A percentile compares a stretch with the other conserved stretches of the same genome.
Conservation (phyloP, 495 filamentous ascomycete genomes). For the Aspergillus sclerotioniger region DNA sequence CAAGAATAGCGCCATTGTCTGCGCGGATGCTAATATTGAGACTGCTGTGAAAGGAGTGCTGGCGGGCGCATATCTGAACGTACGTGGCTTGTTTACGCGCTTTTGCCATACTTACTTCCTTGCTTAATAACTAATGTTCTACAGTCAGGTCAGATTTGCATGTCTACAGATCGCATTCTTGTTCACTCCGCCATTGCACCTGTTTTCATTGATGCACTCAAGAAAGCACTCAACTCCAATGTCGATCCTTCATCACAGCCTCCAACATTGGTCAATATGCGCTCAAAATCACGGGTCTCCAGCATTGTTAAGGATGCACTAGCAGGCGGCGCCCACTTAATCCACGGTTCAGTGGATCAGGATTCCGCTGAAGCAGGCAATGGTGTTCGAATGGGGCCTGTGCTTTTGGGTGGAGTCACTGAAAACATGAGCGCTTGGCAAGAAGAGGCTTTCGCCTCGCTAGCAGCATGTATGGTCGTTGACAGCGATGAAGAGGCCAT, state of each 20-base stretch:
- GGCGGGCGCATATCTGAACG: constrained; percentile 49
- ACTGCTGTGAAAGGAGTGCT: constrained; percentile 50
- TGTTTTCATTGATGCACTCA: constrained; percentile 51
- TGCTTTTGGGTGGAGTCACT: constrained; percentile 64
- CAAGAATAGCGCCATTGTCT: constrained; percentile 59
- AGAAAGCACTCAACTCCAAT: constrained; percentile 45
- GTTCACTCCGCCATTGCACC: constrained; percentile 66
- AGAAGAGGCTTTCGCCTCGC: constrained; percentile 77
- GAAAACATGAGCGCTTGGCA: constrained; percentile 76
- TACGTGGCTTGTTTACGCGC: constrained; percentile 26
- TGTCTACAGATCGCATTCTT: constrained; percentile 84
- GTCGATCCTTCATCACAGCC: constrained; percentile 44
- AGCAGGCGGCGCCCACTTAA: constrained; percentile 60
- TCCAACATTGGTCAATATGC: constrained; percentile 59
- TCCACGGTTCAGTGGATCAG: constrained; percentile 49
- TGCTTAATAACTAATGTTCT: not conserved
- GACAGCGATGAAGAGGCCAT: constrained; percentile 48
- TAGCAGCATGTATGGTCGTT: constrained; percentile 51
- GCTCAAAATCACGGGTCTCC: constrained; percentile 62
- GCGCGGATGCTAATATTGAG: constrained; percentile 54
- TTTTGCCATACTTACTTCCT: not conserved
- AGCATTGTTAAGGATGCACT: constrained; percentile 61
- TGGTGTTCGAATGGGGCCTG: constrained; percentile 63
- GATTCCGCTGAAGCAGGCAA: constrained; percentile 34
- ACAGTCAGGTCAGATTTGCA: constrained; percentile 79